phyloP scores from a whole-genome alignment of 2,329 filamentous ascomycete genomes.

The Albophoma yamanashiensis region DNA sequence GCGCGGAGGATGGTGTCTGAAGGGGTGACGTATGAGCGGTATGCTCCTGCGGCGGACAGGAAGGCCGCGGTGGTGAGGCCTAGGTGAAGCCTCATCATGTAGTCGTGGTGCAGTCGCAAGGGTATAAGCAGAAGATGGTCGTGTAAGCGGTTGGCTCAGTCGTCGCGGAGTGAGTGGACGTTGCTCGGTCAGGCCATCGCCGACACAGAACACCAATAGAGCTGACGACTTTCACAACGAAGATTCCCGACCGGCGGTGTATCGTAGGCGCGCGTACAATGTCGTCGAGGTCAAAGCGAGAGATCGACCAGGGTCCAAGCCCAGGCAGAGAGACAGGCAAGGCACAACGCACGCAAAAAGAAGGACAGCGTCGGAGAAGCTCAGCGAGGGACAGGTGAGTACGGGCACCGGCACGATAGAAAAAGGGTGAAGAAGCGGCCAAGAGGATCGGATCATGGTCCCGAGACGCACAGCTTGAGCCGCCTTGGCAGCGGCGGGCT shows the following conservation, averaged over 20 bases:
- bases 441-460: not conserved
- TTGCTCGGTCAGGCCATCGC: not conserved
- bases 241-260: not conserved
- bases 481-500: not conserved
- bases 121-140: not conserved
- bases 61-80: not conserved
- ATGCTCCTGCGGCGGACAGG: slow-evolving; percentile 1
- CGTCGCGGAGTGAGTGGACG: not conserved
- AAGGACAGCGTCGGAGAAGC: not conserved
- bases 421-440: not conserved
- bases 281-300: not conserved
- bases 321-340: not conserved
- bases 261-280: not conserved
- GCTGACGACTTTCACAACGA: not conserved
- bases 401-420: not conserved
- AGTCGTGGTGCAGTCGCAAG: not conserved
- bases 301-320: not conserved
- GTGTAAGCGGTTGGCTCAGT: not conserved
- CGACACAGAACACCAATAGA: not conserved
- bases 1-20: slow-evolving; percentile 12
- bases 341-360: not conserved
- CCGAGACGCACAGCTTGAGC: not conserved
- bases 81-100: not conserved
- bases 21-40: slow-evolving; percentile 5
- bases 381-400: not conserved